Percentiles rank a stretch among this genome's conserved stretches.
Conservation (phyloP, 805 yeast species). For the Ogataea ramenticola region DNA sequence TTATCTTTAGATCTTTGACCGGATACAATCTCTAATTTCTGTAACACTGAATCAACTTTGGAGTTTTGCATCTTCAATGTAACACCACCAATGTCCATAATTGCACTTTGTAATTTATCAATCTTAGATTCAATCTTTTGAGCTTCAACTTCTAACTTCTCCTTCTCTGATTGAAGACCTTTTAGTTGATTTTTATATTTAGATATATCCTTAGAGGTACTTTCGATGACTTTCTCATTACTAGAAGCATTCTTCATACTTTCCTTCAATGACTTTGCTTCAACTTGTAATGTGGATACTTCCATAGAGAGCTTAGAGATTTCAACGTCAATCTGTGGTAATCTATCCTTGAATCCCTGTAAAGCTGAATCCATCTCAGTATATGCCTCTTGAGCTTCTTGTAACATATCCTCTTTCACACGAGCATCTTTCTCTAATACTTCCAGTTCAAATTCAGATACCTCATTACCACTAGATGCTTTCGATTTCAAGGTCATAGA, state of each 20-base stretch:
- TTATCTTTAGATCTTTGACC: conserved; percentile 53
- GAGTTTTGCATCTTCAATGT: conserved; percentile 72
- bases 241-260: conserved; percentile 32
- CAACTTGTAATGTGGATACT: conserved; percentile 50
- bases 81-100: conserved; percentile 90
- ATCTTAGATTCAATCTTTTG: conserved; percentile 50
- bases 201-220: conserved; percentile 8
- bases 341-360: conserved; percentile 49
- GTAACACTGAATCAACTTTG: conserved; percentile 68
- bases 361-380: conserved; percentile 56
- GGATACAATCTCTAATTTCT: conserved; percentile 52
- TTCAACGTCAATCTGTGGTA: conserved; percentile 61
- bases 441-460: conserved; percentile 50
- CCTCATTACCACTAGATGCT: conserved; percentile 16
- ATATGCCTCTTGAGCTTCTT: conserved; percentile 40
- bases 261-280: conserved; percentile 38
- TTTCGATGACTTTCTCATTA: conserved; percentile 6
- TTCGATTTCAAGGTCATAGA: conserved; percentile 56
- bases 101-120: conserved; percentile 57
- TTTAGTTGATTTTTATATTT: conserved; percentile 30
- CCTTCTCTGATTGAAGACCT: conserved; percentile 18
- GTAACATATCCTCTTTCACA: conserved; percentile 47
- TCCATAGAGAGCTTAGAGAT: conserved; percentile 58
- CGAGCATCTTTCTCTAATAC: conserved; percentile 44
- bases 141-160: conserved; percentile 44